These are phyloP conservation scores for Pyrus hybrid DNA, from an alignment of 331 rosid genomes.

Conservation along the genomic window DNA sequence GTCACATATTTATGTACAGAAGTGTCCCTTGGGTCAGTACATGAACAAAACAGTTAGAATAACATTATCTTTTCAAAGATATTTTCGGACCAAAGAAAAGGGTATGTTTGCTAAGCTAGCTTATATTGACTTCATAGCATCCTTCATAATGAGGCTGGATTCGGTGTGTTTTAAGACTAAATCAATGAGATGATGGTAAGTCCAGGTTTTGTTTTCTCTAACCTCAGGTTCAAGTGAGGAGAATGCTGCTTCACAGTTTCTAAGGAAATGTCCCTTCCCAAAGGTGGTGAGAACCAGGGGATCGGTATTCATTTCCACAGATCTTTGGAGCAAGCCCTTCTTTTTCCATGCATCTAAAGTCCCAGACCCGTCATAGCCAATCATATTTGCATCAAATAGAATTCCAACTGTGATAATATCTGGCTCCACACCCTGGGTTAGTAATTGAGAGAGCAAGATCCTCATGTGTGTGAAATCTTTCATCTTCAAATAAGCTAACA, in stretches of 20 bases:
- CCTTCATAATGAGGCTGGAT: background rate
- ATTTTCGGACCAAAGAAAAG: background rate
- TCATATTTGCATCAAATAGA: constrained; percentile 44
- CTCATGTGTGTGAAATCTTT: constrained; percentile 52
- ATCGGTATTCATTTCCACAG: constrained; percentile 60
- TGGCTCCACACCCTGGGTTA: constrained; percentile 32
- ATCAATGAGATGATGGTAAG: constrained; percentile 41
- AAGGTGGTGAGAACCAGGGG: constrained; percentile 59
- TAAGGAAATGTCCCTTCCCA: constrained; percentile 67
- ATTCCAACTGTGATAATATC: constrained; percentile 58
- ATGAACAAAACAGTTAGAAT: background rate
- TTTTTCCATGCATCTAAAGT: constrained; percentile 47
- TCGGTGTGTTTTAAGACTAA: constrained; percentile 28
- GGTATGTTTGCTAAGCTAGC: background rate
- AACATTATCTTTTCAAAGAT: background rate
- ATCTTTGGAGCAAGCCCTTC: constrained; percentile 33
- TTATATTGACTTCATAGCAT: constrained; percentile 1
- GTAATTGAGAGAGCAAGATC: constrained; percentile 33
- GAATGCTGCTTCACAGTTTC: constrained; percentile 42
- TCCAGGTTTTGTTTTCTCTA: constrained; percentile 49
- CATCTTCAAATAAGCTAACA: constrained; percentile 63
- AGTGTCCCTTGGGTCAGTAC: background rate
- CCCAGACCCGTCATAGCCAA: constrained; percentile 44
- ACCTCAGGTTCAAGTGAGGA: constrained; percentile 38
- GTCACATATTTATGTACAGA: background rate